A percentile compares a stretch with the other conserved stretches of the same genome.
Evolutionary conservation across 202 grass and related monocot species (phyloP).

Genomic region (Digitaria exilis): DNA sequence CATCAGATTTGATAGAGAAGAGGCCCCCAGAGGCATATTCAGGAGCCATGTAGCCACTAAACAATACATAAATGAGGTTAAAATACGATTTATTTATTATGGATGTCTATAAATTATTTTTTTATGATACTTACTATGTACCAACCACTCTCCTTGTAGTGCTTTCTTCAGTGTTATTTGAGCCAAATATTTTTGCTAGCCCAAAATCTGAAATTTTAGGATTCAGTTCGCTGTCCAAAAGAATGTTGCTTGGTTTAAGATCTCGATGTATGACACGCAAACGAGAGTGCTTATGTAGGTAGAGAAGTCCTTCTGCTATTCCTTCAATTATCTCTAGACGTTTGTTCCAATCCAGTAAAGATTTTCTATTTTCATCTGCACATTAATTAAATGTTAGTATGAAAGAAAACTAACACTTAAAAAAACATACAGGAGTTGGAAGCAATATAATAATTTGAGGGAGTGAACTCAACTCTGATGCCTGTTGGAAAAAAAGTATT

Average conservation of each 20-base stretch:
- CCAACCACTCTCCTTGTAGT: constrained; percentile 51
- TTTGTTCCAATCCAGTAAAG: constrained; percentile 44
- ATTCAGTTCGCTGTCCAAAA: constrained; percentile 55
- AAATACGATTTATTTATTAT: background rate
- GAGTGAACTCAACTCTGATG: background rate
- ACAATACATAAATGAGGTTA: background rate
- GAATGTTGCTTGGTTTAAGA: constrained; percentile 66
- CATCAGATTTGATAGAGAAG: constrained; percentile 63
- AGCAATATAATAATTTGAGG: background rate
- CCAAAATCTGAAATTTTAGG: constrained; percentile 71
- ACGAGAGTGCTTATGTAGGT: constrained; percentile 58
- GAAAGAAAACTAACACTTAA: background rate
- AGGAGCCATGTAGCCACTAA: constrained; percentile 47
- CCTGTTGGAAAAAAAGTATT: background rate
- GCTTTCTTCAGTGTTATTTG: constrained; percentile 33
- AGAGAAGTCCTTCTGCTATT: constrained; percentile 37
- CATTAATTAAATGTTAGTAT: background rate
- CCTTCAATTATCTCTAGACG: constrained; percentile 48
- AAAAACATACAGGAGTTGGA: background rate
- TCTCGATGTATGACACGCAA: constrained; percentile 60
- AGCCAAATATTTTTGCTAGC: constrained; percentile 58
- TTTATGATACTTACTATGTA: constrained; percentile 49
- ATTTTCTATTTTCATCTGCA: constrained; percentile 38
- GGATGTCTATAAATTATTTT: background rate
- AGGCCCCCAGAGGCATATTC: constrained; percentile 42